Conservation (phyloP, 2,329 filamentous ascomycete species). For the Fusarium chaquense region DNA sequence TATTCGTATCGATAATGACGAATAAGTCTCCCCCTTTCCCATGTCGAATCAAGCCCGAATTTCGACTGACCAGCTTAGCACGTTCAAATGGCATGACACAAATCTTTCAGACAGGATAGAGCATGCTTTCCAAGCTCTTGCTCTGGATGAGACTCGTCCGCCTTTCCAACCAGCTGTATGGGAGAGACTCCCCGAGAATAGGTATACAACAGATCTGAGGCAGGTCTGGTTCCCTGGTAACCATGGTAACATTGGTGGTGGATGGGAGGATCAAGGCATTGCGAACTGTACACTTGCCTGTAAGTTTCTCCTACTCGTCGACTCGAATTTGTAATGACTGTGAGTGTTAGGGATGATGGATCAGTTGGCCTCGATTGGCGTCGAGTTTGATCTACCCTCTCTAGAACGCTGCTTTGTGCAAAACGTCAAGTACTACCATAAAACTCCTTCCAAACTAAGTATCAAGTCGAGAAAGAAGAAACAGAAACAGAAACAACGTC, state of each 20-base stretch:
- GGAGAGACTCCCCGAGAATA: slow-evolving; percentile 58
- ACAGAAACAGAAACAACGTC: slow-evolving; percentile 18
- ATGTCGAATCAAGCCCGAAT: too few relatives aligned
- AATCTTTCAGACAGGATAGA: slow-evolving; percentile 64
- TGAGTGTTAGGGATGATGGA: slow-evolving; percentile 65
- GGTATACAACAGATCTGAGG: slow-evolving; percentile 58
- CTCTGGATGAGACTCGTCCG: slow-evolving; percentile 66
- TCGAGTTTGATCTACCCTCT: slow-evolving; percentile 60
- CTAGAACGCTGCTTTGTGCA: slow-evolving; percentile 57
- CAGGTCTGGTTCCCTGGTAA: slow-evolving; percentile 77
- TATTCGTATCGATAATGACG: slow-evolving; percentile 58
- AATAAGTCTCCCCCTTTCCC: slow-evolving; percentile 55
- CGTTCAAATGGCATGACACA: slow-evolving; percentile 67
- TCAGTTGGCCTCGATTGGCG: slow-evolving; percentile 63
- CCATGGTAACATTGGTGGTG: slow-evolving; percentile 78
- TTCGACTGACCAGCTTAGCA: slow-evolving; percentile 51
- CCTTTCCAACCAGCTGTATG: slow-evolving; percentile 68
- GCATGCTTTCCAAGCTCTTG: slow-evolving; percentile 70
- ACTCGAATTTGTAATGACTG: background rate
- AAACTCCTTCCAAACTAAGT: slow-evolving; percentile 20
- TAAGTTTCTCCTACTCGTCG: slow-evolving; percentile 42
- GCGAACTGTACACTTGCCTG: slow-evolving; percentile 56
- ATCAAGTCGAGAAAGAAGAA: slow-evolving; percentile 34
- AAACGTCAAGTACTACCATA: slow-evolving; percentile 51
- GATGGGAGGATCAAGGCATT: slow-evolving; percentile 67